Evolutionary conservation across 2,329 filamentous ascomycete species (phyloP).

Genomic region (Xylaria sp.): DNA sequence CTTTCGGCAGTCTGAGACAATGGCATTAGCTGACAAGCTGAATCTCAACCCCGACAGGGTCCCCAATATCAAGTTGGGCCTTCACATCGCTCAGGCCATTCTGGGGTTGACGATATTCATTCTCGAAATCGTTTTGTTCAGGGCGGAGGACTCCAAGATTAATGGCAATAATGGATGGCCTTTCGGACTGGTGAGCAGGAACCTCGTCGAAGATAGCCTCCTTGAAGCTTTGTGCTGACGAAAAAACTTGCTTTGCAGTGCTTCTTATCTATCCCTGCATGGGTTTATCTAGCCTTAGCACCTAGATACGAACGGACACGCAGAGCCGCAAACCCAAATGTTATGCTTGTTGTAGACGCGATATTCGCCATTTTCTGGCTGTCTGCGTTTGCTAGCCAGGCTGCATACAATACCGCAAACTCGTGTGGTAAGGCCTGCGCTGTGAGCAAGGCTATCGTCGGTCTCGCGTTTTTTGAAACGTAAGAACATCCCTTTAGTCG

Average conservation of each 20-base stretch:
- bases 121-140: slow-evolving; percentile 70
- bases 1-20: slow-evolving; percentile 29
- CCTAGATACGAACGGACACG: slow-evolving; percentile 72
- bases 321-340: slow-evolving; percentile 70
- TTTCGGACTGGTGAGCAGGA: slow-evolving; percentile 68
- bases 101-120: slow-evolving; percentile 67
- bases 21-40: slow-evolving; percentile 58
- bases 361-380: slow-evolving; percentile 72
- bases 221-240: slow-evolving; percentile 14
- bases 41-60: slow-evolving; percentile 66
- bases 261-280: slow-evolving; percentile 71
- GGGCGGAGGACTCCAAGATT: slow-evolving; percentile 59
- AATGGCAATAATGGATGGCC: slow-evolving; percentile 71
- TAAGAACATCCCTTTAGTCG: slow-evolving; percentile 52
- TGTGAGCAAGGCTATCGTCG: slow-evolving; percentile 73
- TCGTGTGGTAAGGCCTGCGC: slow-evolving; percentile 67
- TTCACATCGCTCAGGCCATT: slow-evolving; percentile 67
- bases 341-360: slow-evolving; percentile 68
- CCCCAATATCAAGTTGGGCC: slow-evolving; percentile 65
- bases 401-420: slow-evolving; percentile 69
- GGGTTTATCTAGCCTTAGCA: slow-evolving; percentile 73
- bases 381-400: slow-evolving; percentile 73
- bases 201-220: slow-evolving; percentile 19
- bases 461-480: slow-evolving; percentile 71
- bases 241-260: slow-evolving; percentile 58